Conservation (phyloP, 805 yeast genomes). For the Zygosaccharomyces bisporus region DNA sequence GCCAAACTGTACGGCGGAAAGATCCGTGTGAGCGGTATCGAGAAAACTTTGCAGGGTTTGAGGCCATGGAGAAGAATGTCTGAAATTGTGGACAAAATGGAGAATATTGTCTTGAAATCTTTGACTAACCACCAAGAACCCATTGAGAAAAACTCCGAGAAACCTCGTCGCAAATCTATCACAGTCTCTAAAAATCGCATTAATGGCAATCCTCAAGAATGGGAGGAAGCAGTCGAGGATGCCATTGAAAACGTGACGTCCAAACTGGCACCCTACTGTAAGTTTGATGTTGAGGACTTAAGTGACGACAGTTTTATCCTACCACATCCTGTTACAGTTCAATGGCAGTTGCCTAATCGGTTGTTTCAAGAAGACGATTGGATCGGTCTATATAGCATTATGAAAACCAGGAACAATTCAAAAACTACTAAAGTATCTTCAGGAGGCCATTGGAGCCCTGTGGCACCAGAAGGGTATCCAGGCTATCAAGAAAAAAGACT, state of each 20-base stretch:
- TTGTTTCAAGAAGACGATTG: constrained; percentile 55
- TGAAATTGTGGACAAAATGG: constrained; percentile 41
- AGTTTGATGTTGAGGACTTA: constrained; percentile 30
- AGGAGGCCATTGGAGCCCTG: constrained; percentile 60
- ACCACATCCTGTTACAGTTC: constrained; percentile 46
- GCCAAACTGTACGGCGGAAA: constrained; percentile 67
- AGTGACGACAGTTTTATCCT: constrained; percentile 33
- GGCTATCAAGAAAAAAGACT: constrained; percentile 17
- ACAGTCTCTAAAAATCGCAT: background rate
- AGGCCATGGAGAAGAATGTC: constrained; percentile 37
- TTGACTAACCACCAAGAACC: constrained; percentile 42
- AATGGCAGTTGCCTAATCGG: constrained; percentile 50
- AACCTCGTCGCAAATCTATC: constrained; percentile 2
- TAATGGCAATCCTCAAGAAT: constrained; percentile 11
- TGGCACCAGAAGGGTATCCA: constrained; percentile 37
- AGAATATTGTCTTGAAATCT: constrained; percentile 26
- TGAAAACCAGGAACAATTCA: constrained; percentile 54
- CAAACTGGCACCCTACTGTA: constrained; percentile 27
- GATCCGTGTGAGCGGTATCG: constrained; percentile 52
- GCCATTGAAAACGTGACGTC: constrained; percentile 21
- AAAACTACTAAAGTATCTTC: constrained; percentile 58
- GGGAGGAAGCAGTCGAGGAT: constrained; percentile 22
- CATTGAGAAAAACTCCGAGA: constrained; percentile 34
- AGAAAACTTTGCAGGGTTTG: constrained; percentile 39
- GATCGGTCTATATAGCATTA: constrained; percentile 70